phyloP scores from a whole-genome alignment of 2,329 filamentous ascomycete genomes.

The Penicillium capsulatum region DNA sequence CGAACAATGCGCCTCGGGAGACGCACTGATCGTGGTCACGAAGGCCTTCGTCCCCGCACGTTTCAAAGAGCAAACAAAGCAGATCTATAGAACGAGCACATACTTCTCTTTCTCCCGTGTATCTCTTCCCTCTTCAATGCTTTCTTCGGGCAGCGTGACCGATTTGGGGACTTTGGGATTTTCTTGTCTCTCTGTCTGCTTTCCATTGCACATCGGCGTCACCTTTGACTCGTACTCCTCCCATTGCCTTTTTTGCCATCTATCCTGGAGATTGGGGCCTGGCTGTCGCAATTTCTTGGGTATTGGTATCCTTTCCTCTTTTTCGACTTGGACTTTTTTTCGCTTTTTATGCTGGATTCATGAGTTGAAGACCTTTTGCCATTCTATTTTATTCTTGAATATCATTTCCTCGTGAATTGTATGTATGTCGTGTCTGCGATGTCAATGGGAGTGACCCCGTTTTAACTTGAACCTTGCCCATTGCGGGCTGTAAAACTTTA shows the following conservation, averaged over 20 bases:
- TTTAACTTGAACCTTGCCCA: too few relatives aligned
- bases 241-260: constrained; percentile 4
- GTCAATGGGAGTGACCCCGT: constrained; percentile 4
- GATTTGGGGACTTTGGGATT: constrained; percentile 7
- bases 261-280: constrained; percentile 10
- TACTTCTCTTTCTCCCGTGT: constrained; percentile 14
- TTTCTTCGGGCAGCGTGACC: constrained; percentile 10
- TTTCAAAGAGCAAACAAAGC: constrained; percentile 15
- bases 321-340: constrained; percentile 2
- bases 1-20: constrained; percentile 7
- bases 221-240: constrained; percentile 9
- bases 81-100: constrained; percentile 16
- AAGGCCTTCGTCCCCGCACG: background rate
- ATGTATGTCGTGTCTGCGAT: constrained; percentile 9
- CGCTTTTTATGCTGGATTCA: constrained; percentile 5
- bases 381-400: constrained; percentile 6
- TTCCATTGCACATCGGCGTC: constrained; percentile 22
- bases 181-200: constrained; percentile 15
- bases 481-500: too few relatives aligned
- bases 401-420: constrained; percentile 9
- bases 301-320: constrained; percentile 9
- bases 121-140: constrained; percentile 2
- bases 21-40: constrained; percentile 10
- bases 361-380: constrained; percentile 15
- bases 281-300: constrained; percentile 9